Percentiles rank a stretch among this genome's conserved stretches.
Conservation (phyloP, 2,329 filamentous ascomycete species). For the Claviceps sorghi region DNA sequence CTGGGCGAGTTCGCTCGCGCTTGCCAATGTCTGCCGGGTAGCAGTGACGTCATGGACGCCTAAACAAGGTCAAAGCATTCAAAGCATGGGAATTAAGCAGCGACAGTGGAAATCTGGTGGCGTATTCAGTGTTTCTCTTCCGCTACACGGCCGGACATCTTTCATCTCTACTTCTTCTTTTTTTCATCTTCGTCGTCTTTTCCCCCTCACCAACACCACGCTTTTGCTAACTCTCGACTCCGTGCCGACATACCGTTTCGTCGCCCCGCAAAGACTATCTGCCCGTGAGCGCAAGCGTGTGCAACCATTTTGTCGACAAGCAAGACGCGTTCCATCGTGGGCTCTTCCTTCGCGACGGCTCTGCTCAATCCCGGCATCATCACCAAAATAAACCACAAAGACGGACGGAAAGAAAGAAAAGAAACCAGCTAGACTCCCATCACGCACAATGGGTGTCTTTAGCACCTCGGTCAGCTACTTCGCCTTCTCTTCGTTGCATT, state of each 20-base stretch:
- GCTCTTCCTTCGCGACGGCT: neutral
- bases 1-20: no score
- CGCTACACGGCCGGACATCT: neutral
- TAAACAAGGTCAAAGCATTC: neutral
- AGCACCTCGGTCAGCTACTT: conserved; percentile 34
- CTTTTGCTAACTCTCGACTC: neutral
- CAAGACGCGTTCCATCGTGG: neutral
- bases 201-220: neutral
- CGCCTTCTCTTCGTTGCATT: conserved; percentile 48
- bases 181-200: neutral
- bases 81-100: no score
- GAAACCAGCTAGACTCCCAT: neutral
- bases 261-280: neutral
- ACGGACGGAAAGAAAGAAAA: neutral
- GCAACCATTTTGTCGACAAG: neutral
- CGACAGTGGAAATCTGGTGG: neutral
- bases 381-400: neutral
- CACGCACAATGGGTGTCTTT: conserved; percentile 29
- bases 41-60: neutral
- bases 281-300: neutral
- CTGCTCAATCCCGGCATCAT: neutral
- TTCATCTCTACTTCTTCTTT: neutral
- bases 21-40: neutral
- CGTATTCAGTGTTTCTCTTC: neutral
- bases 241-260: neutral